A percentile compares a stretch with the other conserved stretches of the same genome.
These are phyloP conservation scores for Alternaria rosae DNA, from an alignment of 2,329 filamentous ascomycete species.

Conservation along the genomic window DNA sequence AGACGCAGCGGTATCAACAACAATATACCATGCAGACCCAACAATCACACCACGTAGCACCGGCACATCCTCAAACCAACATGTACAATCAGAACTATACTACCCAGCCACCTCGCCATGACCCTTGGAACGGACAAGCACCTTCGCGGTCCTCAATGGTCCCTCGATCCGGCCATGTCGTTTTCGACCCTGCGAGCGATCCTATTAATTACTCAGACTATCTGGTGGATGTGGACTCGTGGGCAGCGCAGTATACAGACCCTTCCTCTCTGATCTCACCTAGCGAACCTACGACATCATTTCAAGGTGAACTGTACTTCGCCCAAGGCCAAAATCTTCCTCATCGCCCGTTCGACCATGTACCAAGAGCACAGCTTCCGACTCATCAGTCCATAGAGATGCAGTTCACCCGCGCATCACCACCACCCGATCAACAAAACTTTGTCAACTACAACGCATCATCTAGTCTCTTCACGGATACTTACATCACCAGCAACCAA, in stretches of 20 bases:
- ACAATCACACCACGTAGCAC: conserved; percentile 25
- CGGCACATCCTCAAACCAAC: conserved; percentile 26
- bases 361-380: conserved; percentile 19
- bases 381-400: conserved; percentile 32
- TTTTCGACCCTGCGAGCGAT: conserved; percentile 45
- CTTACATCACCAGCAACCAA: conserved; percentile 28
- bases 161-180: conserved; percentile 35
- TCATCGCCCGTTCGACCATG: conserved; percentile 21
- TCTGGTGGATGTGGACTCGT: conserved; percentile 31
- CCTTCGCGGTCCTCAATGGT: conserved; percentile 36
- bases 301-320: conserved; percentile 33
- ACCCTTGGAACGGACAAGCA: conserved; percentile 43
- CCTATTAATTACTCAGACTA: conserved; percentile 29
- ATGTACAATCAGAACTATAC: conserved; percentile 33
- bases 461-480: conserved; percentile 35
- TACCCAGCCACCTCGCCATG: conserved; percentile 34
- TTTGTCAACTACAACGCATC: conserved; percentile 40
- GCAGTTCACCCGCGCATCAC: conserved; percentile 32
- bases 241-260: conserved; percentile 38
- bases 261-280: conserved; percentile 38
- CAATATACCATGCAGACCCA: conserved; percentile 27
- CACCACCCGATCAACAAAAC: conserved; percentile 32
- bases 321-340: conserved; percentile 21
- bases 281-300: conserved; percentile 33
- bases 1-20: conserved; percentile 29